phyloP scores from a whole-genome alignment of 345 rosid genomes.

The Linum lewisii region DNA sequence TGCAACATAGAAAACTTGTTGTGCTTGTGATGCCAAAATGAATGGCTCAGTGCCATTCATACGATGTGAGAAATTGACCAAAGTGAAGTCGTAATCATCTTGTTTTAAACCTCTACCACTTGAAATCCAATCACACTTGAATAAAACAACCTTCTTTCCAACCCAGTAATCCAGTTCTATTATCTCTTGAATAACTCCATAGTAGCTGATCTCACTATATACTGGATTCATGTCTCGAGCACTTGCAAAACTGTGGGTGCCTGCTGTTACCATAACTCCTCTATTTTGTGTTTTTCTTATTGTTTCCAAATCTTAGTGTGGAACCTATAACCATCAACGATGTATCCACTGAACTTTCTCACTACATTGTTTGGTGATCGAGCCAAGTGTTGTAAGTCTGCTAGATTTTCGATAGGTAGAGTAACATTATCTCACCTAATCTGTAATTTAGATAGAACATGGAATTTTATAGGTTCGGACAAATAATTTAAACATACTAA shows the following conservation, averaged over 20 bases:
- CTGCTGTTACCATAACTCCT: not conserved
- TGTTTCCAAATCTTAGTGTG: not conserved
- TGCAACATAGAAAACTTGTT: slow-evolving; percentile 1
- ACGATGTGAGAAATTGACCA: too few relatives aligned
- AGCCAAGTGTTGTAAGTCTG: not conserved
- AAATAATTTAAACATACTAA: not conserved
- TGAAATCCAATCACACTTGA: too few relatives aligned
- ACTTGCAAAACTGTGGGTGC: not conserved
- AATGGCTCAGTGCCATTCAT: too few relatives aligned
- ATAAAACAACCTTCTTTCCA: too few relatives aligned
- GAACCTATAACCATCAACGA: not conserved
- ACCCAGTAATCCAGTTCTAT: too few relatives aligned
- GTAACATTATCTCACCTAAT: too few relatives aligned
- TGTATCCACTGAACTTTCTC: not conserved
- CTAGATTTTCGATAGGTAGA: too few relatives aligned
- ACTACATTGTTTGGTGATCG: not conserved
- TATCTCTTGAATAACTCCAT: too few relatives aligned
- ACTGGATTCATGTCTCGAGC: not conserved
- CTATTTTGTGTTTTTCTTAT: slow-evolving; percentile 2
- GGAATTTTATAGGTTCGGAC: not conserved
- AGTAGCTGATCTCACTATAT: not conserved
- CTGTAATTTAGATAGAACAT: too few relatives aligned
- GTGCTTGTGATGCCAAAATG: too few relatives aligned
- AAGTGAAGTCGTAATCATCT: too few relatives aligned
- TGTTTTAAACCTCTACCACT: too few relatives aligned